Evolutionary conservation across 2,329 filamentous ascomycete species (phyloP).

Genomic region (Domatiomyces catenatus): DNA sequence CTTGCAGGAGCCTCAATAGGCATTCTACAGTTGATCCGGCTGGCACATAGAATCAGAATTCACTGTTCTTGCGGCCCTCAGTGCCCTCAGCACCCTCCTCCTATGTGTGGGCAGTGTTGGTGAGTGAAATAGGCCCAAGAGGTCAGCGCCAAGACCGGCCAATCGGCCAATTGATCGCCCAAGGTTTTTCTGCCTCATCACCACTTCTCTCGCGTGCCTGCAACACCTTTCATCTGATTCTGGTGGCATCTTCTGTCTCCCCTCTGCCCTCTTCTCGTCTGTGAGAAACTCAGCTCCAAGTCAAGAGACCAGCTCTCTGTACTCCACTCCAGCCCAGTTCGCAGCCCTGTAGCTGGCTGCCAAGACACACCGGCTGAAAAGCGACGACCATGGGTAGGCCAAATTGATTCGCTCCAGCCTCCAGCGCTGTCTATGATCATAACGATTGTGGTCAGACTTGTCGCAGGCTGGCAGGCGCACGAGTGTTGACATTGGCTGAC

Average conservation of each 20-base stretch:
- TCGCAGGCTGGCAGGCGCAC: conserved; percentile 8
- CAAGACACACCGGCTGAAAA: not conserved
- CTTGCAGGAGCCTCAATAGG: not conserved
- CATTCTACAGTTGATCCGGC: not conserved
- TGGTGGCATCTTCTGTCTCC: not conserved
- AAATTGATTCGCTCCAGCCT: not conserved
- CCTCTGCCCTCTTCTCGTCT: not conserved
- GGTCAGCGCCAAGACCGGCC: not conserved
- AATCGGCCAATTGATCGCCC: not conserved
- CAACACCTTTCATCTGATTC: not conserved
- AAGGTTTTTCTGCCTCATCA: not conserved
- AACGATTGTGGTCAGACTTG: not conserved
- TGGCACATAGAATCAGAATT: not conserved
- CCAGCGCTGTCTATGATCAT: not conserved
- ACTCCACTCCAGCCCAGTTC: not conserved
- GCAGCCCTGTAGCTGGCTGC: not conserved
- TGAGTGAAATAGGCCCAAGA: not conserved
- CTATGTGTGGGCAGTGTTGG: not conserved
- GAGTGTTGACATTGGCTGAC: conserved; percentile 8
- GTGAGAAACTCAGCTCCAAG: not conserved
- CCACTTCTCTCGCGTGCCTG: not conserved
- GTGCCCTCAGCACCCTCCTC: no score
- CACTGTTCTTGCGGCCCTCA: not conserved
- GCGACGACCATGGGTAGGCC: not conserved
- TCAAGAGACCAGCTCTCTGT: not conserved